Evolutionary conservation across 2,329 filamentous ascomycete species (phyloP), one percentile per base, ranked within the genome.

Genomic region (Phialophora macrospora): DNA sequence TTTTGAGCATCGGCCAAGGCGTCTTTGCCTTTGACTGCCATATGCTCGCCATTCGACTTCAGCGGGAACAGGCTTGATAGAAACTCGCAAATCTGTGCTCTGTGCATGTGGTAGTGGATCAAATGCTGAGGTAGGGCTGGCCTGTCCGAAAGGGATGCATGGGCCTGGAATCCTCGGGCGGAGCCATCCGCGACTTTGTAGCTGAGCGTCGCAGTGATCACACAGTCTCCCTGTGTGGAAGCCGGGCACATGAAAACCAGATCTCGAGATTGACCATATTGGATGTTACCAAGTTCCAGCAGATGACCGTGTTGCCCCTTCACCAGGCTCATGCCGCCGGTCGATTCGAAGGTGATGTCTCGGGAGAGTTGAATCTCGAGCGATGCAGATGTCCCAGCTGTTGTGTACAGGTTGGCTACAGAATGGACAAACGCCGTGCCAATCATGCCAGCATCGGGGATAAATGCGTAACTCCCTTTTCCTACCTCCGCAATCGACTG

Each of bases 371-470:
- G 46, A 22, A 88, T 65, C 1, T 74, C 75, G 1, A 88, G 73
- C 0, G 70, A 75, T 2, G 82, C 82, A 0, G 78, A 76, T 3
- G 77, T 82, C 2, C 85, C 85, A 66, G 82, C 87, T 0, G 86
- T 88, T 2, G 83, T 81, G 70, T 87, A 86, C 1, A 88, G 73
- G 68, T 88, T 87, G 20, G 86, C 86, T 1, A 88, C 80, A 1
- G 87, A 84, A 70, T 88, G 85, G 2, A 87, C 80, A 66, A 88
- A 88, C 3, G 87, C 84, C 2, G 86, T 88, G 2, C 73, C 67
- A 65, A 88, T 84, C 85, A 88, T 87, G 65, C 85, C 84, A 0
- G 84, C 81, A 61, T 88, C 86, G 0, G 85, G 83, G 20, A 88
- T 88, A 68, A 88, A 88, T 8, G 84, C 78, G 64, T 86, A 89